Conservation (phyloP, 2,329 filamentous ascomycete genomes). For the Aspergillus sp. region DNA sequence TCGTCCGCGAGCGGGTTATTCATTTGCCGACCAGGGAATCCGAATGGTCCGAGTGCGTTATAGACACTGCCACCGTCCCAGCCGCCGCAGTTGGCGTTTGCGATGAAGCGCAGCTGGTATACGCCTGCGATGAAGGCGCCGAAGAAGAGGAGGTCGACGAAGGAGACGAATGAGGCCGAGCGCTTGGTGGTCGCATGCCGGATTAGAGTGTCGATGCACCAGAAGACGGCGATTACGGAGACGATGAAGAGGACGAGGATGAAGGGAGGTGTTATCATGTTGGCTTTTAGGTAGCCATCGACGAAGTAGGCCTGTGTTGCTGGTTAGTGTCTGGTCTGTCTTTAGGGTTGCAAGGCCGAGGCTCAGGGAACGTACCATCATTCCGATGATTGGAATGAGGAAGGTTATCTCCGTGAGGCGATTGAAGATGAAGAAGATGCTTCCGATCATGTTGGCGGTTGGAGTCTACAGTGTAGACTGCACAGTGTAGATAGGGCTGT, state of each 20-base stretch:
- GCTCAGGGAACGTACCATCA: slow-evolving; percentile 47
- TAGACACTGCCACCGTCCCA: slow-evolving; percentile 56
- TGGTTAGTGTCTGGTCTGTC: slow-evolving; percentile 4
- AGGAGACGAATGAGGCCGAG: slow-evolving; percentile 59
- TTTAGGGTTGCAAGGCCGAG: neutral
- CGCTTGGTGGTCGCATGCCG: slow-evolving; percentile 59
- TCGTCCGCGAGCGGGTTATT: slow-evolving; percentile 51
- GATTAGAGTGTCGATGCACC: slow-evolving; percentile 61
- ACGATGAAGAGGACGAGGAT: slow-evolving; percentile 67
- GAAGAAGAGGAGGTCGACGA: slow-evolving; percentile 62
- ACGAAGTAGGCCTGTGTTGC: slow-evolving; percentile 57
- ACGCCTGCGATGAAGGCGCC: slow-evolving; percentile 64
- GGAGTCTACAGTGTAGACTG: neutral
- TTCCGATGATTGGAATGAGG: slow-evolving; percentile 63
- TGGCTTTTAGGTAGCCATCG: slow-evolving; percentile 56
- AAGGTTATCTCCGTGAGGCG: slow-evolving; percentile 62
- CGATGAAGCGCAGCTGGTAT: slow-evolving; percentile 58
- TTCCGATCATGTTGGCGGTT: slow-evolving; percentile 48
- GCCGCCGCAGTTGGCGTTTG: slow-evolving; percentile 65
- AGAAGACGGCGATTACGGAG: slow-evolving; percentile 60
- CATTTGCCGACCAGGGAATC: slow-evolving; percentile 51
- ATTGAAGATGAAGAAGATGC: slow-evolving; percentile 62
- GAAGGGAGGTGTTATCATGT: slow-evolving; percentile 59
- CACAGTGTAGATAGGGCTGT: neutral
- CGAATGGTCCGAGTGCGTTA: slow-evolving; percentile 62